Conservation (phyloP, 1,284 basidiomycete genomes). For the Ceratobasidium sp. region DNA sequence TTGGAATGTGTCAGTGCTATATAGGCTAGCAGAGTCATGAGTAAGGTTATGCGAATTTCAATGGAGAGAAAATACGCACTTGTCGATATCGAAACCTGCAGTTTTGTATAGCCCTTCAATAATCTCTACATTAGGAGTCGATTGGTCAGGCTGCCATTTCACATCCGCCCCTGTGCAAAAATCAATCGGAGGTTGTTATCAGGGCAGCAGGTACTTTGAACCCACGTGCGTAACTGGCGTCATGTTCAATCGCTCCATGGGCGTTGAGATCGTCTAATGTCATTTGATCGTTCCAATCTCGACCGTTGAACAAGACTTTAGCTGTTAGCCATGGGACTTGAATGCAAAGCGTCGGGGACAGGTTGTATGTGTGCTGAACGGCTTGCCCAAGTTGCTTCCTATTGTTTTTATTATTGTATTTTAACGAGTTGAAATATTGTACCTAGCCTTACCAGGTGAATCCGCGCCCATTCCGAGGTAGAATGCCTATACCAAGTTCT, state of each 20-base stretch:
- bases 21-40: slow-evolving; percentile 4
- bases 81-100: slow-evolving; percentile 21
- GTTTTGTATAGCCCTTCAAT: slow-evolving; percentile 19
- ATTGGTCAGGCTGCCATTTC: too few relatives aligned
- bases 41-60: too few relatives aligned
- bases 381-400: slow-evolving; percentile 35
- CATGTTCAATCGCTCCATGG: slow-evolving; percentile 39
- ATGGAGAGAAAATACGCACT: slow-evolving; percentile 8
- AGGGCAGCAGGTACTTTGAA: background rate
- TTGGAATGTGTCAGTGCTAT: slow-evolving; percentile 9
- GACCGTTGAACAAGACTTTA: slow-evolving; percentile 31
- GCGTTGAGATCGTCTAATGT: slow-evolving; percentile 38
- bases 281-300: too few relatives aligned
- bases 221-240: slow-evolving; percentile 32
- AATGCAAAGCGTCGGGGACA: slow-evolving; percentile 38
- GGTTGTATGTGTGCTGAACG: slow-evolving; percentile 38
- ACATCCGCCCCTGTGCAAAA: slow-evolving; percentile 15
- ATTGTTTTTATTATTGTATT: too few relatives aligned
- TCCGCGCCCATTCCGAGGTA: slow-evolving; percentile 37
- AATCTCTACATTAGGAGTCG: background rate
- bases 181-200: too few relatives aligned
- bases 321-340: slow-evolving; percentile 36
- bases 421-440: too few relatives aligned
- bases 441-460: slow-evolving; percentile 33
- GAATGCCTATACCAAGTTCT: slow-evolving; percentile 3